Percentiles rank a stretch among this genome's conserved stretches.
These are phyloP conservation scores for Nemania serpens DNA, from an alignment of 2,329 filamentous ascomycete species.

Conservation along the genomic window DNA sequence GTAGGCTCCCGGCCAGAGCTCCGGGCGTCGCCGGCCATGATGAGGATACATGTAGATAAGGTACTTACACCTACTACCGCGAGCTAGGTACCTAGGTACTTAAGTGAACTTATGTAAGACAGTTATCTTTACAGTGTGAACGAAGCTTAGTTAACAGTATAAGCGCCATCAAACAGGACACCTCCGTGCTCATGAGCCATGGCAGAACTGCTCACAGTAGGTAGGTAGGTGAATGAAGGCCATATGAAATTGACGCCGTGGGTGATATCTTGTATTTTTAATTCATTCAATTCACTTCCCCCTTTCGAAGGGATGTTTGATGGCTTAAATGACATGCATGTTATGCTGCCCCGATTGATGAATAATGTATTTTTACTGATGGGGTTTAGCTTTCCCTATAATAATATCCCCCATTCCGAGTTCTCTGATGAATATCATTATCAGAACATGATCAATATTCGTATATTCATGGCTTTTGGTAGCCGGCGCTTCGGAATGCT, in stretches of 20 bases:
- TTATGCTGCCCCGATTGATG: not conserved
- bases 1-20: not conserved
- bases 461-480: too few species aligned
- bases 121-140: slow-evolving; percentile 17
- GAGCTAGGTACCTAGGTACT: not conserved
- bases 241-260: too few species aligned
- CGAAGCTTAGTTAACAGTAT: not conserved
- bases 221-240: too few species aligned
- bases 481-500: too few species aligned
- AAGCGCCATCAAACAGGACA: too few species aligned
- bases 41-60: too few species aligned
- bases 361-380: not conserved
- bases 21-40: slow-evolving; percentile 18
- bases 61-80: too few species aligned
- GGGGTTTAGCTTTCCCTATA: not conserved
- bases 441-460: not conserved
- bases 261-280: not conserved
- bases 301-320: not conserved
- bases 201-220: not conserved
- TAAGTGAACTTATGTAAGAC: not conserved
- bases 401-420: not conserved
- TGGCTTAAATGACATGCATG: not conserved
- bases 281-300: not conserved
- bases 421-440: not conserved
- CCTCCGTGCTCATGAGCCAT: too few species aligned